phyloP scores from a whole-genome alignment of 768 basidiomycete genomes.

The Naganishia vishniacii region DNA sequence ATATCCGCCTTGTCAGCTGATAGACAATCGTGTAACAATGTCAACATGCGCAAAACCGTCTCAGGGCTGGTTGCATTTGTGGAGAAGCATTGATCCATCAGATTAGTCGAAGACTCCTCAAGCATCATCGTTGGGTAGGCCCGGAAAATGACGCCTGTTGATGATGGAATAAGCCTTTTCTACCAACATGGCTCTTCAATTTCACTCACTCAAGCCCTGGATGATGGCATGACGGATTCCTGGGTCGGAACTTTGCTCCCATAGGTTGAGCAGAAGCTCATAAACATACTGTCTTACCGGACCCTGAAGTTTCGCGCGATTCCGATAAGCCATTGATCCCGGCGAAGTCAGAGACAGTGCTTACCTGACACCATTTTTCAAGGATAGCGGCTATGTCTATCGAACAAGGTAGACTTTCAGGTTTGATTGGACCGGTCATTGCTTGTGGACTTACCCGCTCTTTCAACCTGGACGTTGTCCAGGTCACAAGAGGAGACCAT shows the following conservation, averaged over 20 bases:
- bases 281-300: constrained; percentile 82
- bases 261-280: constrained; percentile 62
- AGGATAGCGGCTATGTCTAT: constrained; percentile 13
- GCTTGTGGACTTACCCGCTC: constrained; percentile 54
- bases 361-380: constrained; percentile 18
- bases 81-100: constrained; percentile 85
- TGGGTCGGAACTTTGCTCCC: constrained; percentile 61
- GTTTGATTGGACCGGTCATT: not conserved
- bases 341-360: not conserved
- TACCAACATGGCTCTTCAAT: not conserved
- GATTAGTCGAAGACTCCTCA: constrained; percentile 63
- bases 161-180: constrained; percentile 4
- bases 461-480: constrained; percentile 64
- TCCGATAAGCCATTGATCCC: not conserved
- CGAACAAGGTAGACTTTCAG: constrained; percentile 25
- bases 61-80: constrained; percentile 63
- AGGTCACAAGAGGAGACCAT: constrained; percentile 86
- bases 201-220: constrained; percentile 70
- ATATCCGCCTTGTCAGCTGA: constrained; percentile 58
- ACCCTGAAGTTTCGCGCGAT: constrained; percentile 51
- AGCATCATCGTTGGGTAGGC: constrained; percentile 89
- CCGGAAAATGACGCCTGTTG: constrained; percentile 78
- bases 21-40: constrained; percentile 15
- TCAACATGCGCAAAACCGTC: constrained; percentile 56
- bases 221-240: constrained; percentile 66